phyloP scores from a whole-genome alignment of 305 asterid species.

The Fraxinus latifolia region DNA sequence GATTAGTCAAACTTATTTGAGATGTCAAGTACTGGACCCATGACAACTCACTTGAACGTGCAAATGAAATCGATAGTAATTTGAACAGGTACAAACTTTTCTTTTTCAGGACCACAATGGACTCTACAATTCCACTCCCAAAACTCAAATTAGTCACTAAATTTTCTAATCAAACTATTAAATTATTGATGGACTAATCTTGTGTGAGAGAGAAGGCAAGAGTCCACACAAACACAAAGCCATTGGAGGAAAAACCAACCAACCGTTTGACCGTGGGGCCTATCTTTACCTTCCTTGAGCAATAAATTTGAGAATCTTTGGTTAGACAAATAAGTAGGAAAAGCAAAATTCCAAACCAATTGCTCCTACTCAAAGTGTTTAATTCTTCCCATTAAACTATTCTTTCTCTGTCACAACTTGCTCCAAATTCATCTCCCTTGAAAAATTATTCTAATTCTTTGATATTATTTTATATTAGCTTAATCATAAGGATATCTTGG shows the following conservation, averaged over 20 bases:
- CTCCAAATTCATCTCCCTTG: slow-evolving; percentile 3
- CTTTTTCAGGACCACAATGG: not conserved
- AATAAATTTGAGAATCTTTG: slow-evolving; percentile 31
- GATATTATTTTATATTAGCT: slow-evolving; percentile 8
- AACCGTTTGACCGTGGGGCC: slow-evolving; percentile 56
- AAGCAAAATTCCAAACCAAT: slow-evolving; percentile 34
- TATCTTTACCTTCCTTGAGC: slow-evolving; percentile 1
- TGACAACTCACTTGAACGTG: not conserved
- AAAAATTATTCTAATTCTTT: not conserved
- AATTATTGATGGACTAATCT: not conserved
- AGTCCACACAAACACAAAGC: slow-evolving; percentile 27
- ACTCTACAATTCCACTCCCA: not conserved
- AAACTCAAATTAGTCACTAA: not conserved
- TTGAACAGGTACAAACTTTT: not conserved
- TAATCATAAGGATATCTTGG: slow-evolving; percentile 19
- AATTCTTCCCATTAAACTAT: not conserved
- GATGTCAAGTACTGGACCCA: not conserved
- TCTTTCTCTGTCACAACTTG: slow-evolving; percentile 18
- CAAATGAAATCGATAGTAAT: not conserved
- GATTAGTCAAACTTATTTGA: not conserved
- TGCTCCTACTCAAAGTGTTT: slow-evolving; percentile 33
- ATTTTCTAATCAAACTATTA: not conserved
- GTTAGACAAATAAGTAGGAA: slow-evolving; percentile 21
- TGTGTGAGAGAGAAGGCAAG: not conserved
- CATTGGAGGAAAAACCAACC: slow-evolving; percentile 42